Evolutionary conservation across 1,284 basidiomycete species (phyloP).

Genomic region (Leccinum proximum): DNA sequence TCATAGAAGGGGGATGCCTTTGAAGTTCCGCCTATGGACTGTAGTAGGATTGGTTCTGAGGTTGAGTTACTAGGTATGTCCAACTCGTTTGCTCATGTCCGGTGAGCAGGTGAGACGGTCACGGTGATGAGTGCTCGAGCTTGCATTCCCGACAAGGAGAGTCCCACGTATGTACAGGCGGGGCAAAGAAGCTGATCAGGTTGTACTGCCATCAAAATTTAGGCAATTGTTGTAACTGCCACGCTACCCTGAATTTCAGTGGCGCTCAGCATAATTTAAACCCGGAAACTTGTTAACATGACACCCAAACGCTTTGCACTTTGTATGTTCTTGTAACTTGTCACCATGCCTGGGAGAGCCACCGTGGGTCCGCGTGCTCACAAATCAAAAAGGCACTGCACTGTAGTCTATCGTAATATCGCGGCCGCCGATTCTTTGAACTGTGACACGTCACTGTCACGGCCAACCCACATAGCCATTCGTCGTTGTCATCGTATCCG

Average conservation of each 20-base stretch:
- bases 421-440: neutral
- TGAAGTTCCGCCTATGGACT: conserved; percentile 29
- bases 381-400: conserved; percentile 20
- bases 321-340: neutral
- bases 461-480: neutral
- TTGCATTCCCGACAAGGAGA: conserved; percentile 28
- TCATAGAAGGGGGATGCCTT: conserved; percentile 37
- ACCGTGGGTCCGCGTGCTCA: conserved; percentile 5
- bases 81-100: conserved; percentile 27
- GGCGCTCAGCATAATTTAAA: conserved; percentile 11
- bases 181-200: conserved; percentile 34
- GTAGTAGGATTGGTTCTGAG: conserved; percentile 31
- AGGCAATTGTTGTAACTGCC: conserved; percentile 20
- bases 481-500: neutral
- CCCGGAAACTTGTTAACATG: neutral
- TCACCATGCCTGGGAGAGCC: conserved; percentile 3
- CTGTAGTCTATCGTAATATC: conserved; percentile 10
- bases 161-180: conserved; percentile 35
- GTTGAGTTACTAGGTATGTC: conserved; percentile 26
- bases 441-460: neutral
- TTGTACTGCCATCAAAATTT: conserved; percentile 30
- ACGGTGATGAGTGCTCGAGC: conserved; percentile 18
- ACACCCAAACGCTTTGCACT: neutral
- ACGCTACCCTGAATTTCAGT: conserved; percentile 17
- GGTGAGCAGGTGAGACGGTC: conserved; percentile 14